Base-by-base conservation (phyloP, 2,329 filamentous ascomycete genomes). In the Fusarium nelsonii region DNA sequence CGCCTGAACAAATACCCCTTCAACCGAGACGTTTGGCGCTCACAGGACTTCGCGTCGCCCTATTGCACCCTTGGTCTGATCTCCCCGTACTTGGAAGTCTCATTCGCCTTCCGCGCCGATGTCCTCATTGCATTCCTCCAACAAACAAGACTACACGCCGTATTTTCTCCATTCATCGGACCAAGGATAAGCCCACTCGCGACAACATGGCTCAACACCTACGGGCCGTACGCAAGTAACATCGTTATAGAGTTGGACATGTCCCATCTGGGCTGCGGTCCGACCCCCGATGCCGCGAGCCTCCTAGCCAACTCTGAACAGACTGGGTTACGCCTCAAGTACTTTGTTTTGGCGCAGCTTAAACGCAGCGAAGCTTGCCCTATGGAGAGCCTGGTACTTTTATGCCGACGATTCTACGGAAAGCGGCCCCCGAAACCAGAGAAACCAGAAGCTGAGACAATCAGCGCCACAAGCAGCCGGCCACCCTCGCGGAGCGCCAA, bases 181-280 rank as follows among this genome's bases (percentile, higher is more conserved):
- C 65, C 68, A 0, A 56, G 58, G 8, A 66, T 79, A 2, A 79
- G 77, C 34, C 80, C 80, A 0, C 74, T 81, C 0, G 78, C 78
- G 2, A 79, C 77, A 0, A 56, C 65, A 6, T 82, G 78, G 77
- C 65, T 81, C 28, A 74, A 76, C 32, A 69, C 54, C 9, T 82
- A 82, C 48, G 77, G 76, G 2, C 53, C 69, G 3, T 78, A 79
- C 34, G 79, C 83, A 68, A 76, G 70, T 16, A 73, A 75, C 28
- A 66, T 84, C 23, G 75, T 76, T 3, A 49, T 84, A 11, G 82
- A 84, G 61, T 32, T 84, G 2, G 82, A 84, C 61, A 73, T 82
- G 69, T 78, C 81, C 1, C 77, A 74, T 12, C 71, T 81, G 10
- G 74, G 77, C 2, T 79, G 79, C 23, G 79, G 79, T 3, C 61